Evolutionary conservation across 192 early-diverging fungal species (phyloP), one percentile per base, ranked within the genome.

Genomic region (Rhizophagus sp.): DNA sequence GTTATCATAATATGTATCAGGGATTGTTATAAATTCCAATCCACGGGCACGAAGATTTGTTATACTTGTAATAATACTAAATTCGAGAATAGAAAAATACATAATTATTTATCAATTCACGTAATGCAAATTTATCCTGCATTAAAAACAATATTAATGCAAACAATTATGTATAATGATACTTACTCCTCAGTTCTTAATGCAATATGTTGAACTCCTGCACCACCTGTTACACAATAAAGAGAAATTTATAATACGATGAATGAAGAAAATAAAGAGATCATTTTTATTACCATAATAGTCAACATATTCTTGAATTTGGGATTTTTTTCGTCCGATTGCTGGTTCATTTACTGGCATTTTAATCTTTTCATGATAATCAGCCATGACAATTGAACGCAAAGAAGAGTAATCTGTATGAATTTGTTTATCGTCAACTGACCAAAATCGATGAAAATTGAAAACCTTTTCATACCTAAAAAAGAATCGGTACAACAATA

Each of bases 261-360:
- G 8, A 5, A 64, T 9, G 25, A 65, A 30, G 10, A 27, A 65
- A 65, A 65, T 30, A 65, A 61, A 3, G 4, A 57, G 17, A 13
- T 57, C 17, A 3, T 57, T 57, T 19, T 57, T 19, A 47, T 81
- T 87, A 77, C 93, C 94, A 71, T 95, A 94, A 87, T 91, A 96
- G 64, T 95, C 93, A 72, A 95, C 92, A 85, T 90, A 96, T 84
- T 96, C 95, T 80, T 98, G 93, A 79, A 98, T 97, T 90, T 99
- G 97, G 44, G 94, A 96, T 88, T 97, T 98, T 86, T 94, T 95
- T 82, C 93, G 91, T 9, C 97, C 97, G 75, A 85, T 72, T 15
- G 97, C 97, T 7, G 97, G 97, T 88, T 99, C 97, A 84, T 98
- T 98, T 86, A 99, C 95, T 73, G 97, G 97, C 92, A 98, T 96